Conservation (phyloP, 2,329 filamentous ascomycete genomes). For the Apiospora hydei region DNA sequence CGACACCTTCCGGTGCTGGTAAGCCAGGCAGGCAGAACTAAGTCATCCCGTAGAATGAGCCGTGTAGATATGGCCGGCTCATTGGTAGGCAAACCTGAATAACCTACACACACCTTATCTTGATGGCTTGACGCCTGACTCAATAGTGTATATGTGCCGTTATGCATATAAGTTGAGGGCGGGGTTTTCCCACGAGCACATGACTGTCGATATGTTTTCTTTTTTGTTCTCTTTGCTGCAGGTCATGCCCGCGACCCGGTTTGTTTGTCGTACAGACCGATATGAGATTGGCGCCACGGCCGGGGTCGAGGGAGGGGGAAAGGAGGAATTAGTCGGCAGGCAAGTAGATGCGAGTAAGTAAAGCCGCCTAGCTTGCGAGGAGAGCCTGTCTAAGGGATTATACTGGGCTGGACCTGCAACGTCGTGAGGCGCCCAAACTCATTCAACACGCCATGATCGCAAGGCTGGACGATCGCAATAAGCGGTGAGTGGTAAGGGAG, state of each 20-base stretch:
- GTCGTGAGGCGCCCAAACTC: neutral
- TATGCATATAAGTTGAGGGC: neutral
- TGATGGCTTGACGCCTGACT: constrained; percentile 13
- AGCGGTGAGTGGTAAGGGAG: neutral
- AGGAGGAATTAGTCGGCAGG: neutral
- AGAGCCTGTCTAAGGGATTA: neutral
- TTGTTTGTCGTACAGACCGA: neutral
- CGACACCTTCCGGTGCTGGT: neutral
- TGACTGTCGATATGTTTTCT: neutral
- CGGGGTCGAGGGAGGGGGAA: neutral
- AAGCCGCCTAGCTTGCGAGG: neutral
- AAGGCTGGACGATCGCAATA: neutral
- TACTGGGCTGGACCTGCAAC: neutral
- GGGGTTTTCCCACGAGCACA: neutral
- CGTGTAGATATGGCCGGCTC: neutral
- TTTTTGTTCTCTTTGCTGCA: neutral
- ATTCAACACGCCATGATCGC: neutral
- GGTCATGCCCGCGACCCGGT: neutral
- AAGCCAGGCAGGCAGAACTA: neutral
- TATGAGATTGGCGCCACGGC: neutral
- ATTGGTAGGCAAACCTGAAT: neutral
- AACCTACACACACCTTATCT: neutral
- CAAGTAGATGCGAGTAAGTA: neutral
- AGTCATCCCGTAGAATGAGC: neutral
- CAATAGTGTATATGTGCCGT: neutral